Base-by-base conservation (phyloP, 768 basidiomycete species). In the Pisolithus sp. region DNA sequence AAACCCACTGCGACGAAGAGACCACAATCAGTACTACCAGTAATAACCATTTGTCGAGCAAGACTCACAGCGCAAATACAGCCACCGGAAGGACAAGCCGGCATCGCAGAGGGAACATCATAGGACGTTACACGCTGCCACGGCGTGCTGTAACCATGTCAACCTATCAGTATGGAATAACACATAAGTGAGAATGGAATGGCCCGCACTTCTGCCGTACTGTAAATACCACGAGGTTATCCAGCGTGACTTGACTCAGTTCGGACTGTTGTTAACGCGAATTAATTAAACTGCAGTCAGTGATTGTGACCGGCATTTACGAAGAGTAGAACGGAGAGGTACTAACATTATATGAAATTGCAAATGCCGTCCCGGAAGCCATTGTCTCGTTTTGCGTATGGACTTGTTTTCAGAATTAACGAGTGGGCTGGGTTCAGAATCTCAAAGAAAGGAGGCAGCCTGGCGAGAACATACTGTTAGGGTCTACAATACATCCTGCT, bases 311-410 rank as follows among this genome's bases (percentile, higher is more conserved):
- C 10, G 21, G 46, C 24, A 28, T 46, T n/a, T 18, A 28, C 34
- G 8, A 38, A 18, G 24, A 43, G 38, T 20, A 37, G 10, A 37
- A 10, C 10, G 18, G 20, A 23, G 9, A n/a, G 7, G 45, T 39
- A 54, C 63, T 28, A 47, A 77, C 78, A 46, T 71, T 58, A 57
- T 81, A 81, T 12, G 78, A 72, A 52, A 81, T 81, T 12, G 77
- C 78, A 52, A 81, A 79, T 7, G 75, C 78, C 36, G 78, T 77
- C 1, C 79, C 79, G 45, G 79, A 77, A 41, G 78, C 76, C 65
- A 67, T 74, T 7, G 73, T 65, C 51, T 75, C 63, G 55, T 79
- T 78, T 54, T 78, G 76, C 2, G 78, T 70, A 59, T 81, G 79
- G 61, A 81, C 79, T 80, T 43, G 12, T 8, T 31, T 28, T 9